phyloP scores from a whole-genome alignment of 2,329 filamentous ascomycete genomes.

The Alternaria novae-zelandiae region DNA sequence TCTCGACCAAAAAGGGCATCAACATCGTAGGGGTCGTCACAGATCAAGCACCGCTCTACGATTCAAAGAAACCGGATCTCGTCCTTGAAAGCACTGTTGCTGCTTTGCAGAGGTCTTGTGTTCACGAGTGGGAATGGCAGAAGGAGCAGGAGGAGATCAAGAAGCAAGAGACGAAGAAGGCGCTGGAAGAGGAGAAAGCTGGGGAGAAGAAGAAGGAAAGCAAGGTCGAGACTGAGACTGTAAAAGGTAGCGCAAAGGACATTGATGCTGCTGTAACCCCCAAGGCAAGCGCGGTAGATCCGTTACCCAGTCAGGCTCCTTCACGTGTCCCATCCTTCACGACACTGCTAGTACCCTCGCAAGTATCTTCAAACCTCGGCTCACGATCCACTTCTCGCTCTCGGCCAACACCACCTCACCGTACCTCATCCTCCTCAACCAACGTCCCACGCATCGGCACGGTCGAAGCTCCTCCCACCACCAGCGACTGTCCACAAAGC shows the following conservation, averaged over 20 bases:
- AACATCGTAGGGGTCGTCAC: conserved; percentile 15
- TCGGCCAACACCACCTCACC: neutral
- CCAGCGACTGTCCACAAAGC: neutral
- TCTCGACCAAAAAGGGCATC: conserved; percentile 26
- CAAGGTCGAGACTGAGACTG: neutral
- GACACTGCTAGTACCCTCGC: neutral
- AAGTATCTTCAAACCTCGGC: neutral
- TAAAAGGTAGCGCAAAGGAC: neutral
- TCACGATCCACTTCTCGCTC: neutral
- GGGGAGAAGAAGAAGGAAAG: neutral
- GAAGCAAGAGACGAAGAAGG: neutral
- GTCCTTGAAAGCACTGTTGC: conserved; percentile 14
- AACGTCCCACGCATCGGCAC: neutral
- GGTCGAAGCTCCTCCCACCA: neutral
- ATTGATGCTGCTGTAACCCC: neutral
- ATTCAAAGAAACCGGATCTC: neutral
- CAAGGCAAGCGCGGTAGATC: neutral
- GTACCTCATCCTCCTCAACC: neutral
- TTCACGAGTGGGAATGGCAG: conserved; percentile 8
- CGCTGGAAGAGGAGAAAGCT: neutral
- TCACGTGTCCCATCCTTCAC: neutral
- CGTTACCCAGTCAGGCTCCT: neutral
- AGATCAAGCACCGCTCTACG: conserved; percentile 17
- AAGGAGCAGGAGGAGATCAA: conserved; percentile 5
- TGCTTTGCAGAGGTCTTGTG: conserved; percentile 16